A percentile compares a stretch with the other conserved stretches of the same genome.
phyloP scores from a whole-genome alignment of 2,329 filamentous ascomycete genomes.

The Mycosphaerella sp. region DNA sequence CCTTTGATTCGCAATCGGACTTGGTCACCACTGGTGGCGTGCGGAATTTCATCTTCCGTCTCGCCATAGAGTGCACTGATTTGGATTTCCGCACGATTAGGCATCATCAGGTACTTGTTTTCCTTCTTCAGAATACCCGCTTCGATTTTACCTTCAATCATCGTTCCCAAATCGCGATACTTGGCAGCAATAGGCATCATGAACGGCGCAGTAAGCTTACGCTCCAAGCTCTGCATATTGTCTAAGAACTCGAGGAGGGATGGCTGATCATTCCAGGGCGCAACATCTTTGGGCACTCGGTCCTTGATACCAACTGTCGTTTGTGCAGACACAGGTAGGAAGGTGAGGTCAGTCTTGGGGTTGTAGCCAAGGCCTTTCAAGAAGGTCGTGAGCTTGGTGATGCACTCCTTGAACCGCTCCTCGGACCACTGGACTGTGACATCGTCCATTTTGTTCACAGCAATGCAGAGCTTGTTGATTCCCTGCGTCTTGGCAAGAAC shows the following conservation, averaged over 20 bases:
- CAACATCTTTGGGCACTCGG: slow-evolving; percentile 67
- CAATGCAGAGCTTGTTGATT: slow-evolving; percentile 92
- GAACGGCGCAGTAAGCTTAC: slow-evolving; percentile 95
- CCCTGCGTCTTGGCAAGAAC: slow-evolving; percentile 97
- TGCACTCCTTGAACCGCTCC: slow-evolving; percentile 88
- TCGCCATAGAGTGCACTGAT: slow-evolving; percentile 87
- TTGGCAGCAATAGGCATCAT: slow-evolving; percentile 99
- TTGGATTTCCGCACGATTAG: slow-evolving; percentile 74
- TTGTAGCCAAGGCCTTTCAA: slow-evolving; percentile 92
- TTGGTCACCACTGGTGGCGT: slow-evolving; percentile 88
- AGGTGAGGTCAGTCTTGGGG: slow-evolving; percentile 83
- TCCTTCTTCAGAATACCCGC: slow-evolving; percentile 90
- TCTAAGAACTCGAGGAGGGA: slow-evolving; percentile 95
- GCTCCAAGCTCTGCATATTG: slow-evolving; percentile 82
- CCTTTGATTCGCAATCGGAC: slow-evolving; percentile 86
- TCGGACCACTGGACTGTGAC: slow-evolving; percentile 93
- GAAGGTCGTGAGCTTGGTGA: slow-evolving; percentile 77
- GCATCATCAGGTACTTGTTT: slow-evolving; percentile 86
- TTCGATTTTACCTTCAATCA: slow-evolving; percentile 97
- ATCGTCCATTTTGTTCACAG: slow-evolving; percentile 99
- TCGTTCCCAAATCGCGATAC: slow-evolving; percentile 94
- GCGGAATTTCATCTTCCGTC: slow-evolving; percentile 81
- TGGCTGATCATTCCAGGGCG: slow-evolving; percentile 80
- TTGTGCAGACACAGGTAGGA: slow-evolving; percentile 95
- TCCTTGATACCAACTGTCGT: slow-evolving; percentile 81